These are phyloP conservation scores for Penicillium cosmopolitanum DNA, from an alignment of 495 filamentous ascomycete species.

Conservation along the genomic window DNA sequence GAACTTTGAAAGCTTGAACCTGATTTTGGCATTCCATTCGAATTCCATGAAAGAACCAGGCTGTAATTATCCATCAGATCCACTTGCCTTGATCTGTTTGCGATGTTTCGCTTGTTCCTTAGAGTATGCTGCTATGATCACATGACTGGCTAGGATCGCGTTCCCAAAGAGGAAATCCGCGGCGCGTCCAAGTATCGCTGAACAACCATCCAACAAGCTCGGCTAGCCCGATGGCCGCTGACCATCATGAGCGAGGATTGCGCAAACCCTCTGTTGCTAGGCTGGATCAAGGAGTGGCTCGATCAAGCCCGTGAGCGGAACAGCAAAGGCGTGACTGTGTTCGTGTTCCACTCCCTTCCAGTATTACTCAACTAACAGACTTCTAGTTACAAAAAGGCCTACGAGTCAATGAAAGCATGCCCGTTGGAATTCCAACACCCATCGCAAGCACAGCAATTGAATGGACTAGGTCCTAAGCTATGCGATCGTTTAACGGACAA, in stretches of 20 bases:
- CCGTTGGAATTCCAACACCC: slow-evolving; percentile 76
- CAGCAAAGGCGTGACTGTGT: slow-evolving; percentile 68
- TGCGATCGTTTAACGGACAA: slow-evolving; percentile 72
- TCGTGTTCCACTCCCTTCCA: slow-evolving; percentile 21
- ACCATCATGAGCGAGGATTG: slow-evolving; percentile 50
- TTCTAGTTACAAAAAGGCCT: slow-evolving; percentile 73
- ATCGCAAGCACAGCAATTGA: slow-evolving; percentile 70
- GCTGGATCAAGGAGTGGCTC: slow-evolving; percentile 80
- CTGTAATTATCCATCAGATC: no score
- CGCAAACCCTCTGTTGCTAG: slow-evolving; percentile 74
- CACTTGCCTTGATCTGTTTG: no score
- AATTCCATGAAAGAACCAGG: not conserved
- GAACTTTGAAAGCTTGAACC: not conserved
- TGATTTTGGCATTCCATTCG: not conserved
- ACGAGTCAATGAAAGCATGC: slow-evolving; percentile 79
- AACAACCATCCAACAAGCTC: slow-evolving; percentile 7
- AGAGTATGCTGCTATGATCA: slow-evolving; percentile 7
- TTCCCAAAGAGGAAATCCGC: slow-evolving; percentile 29
- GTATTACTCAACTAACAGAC: slow-evolving; percentile 14
- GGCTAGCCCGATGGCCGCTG: slow-evolving; percentile 11
- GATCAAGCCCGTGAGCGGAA: slow-evolving; percentile 73
- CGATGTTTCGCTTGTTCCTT: not conserved
- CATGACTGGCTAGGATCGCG: slow-evolving; percentile 20
- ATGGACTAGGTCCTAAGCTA: slow-evolving; percentile 72
- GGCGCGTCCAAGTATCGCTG: slow-evolving; percentile 20